Percentiles rank a stretch among this genome's conserved stretches.
Evolutionary conservation across 1,284 basidiomycete genomes (phyloP).

Genomic region (Apiotrichum brassicae): DNA sequence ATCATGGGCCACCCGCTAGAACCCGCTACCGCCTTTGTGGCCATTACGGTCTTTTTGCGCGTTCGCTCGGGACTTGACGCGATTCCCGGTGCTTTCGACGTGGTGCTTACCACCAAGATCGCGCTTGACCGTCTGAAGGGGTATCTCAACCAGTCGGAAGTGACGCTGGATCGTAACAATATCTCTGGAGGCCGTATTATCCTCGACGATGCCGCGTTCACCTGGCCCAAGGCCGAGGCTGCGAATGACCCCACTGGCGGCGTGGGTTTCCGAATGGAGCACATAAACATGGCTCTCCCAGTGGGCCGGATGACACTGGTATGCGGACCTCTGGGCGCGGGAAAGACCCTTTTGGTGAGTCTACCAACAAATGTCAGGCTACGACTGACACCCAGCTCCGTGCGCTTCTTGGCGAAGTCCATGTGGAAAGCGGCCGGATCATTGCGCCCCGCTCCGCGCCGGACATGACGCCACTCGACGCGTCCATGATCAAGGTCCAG

Average conservation of each 20-base stretch:
- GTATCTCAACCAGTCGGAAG: conserved; percentile 38
- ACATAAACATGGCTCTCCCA: conserved; percentile 32
- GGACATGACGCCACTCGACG: conserved; percentile 26
- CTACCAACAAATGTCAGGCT: no score
- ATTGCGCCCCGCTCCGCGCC: conserved; percentile 26
- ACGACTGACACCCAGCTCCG: conserved; percentile 27
- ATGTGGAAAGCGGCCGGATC: conserved; percentile 22
- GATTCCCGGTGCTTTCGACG: conserved; percentile 31
- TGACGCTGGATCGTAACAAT: conserved; percentile 17
- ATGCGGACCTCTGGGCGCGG: conserved; percentile 43
- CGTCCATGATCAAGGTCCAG: conserved; percentile 6
- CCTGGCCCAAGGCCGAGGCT: conserved; percentile 29
- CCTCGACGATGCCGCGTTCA: conserved; percentile 29
- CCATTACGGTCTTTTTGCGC: conserved; percentile 33
- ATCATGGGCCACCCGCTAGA: conserved; percentile 31
- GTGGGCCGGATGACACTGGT: conserved; percentile 35
- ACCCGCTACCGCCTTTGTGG: conserved; percentile 42
- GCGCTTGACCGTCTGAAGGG: conserved; percentile 32
- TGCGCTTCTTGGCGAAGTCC: conserved; percentile 40
- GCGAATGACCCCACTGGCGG: background rate
- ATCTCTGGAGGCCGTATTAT: conserved; percentile 20
- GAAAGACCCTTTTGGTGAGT: conserved; percentile 44
- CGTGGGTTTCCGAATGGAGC: conserved; percentile 23
- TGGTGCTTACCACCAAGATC: conserved; percentile 31
- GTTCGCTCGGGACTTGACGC: conserved; percentile 29